A percentile compares a stretch with the other conserved stretches of the same genome.
phyloP scores from a whole-genome alignment of 1,139 yeast genomes.

The Magnusiomyces paraingens region DNA sequence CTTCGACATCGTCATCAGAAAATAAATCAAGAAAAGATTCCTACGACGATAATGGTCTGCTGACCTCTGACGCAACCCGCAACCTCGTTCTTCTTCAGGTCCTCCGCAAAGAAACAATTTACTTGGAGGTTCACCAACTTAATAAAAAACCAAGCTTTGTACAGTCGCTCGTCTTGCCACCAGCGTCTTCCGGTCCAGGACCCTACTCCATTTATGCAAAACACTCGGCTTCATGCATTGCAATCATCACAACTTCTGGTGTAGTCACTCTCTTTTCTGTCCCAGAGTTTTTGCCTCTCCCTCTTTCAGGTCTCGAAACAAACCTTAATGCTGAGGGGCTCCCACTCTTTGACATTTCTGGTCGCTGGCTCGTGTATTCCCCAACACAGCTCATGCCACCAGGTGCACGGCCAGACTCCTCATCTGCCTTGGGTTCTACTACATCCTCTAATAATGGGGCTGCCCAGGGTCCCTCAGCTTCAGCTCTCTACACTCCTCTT shows the following conservation, averaged over 20 bases:
- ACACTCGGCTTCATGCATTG: constrained; percentile 15
- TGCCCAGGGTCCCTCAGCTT: not conserved
- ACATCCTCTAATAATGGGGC: not conserved
- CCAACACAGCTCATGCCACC: constrained; percentile 16
- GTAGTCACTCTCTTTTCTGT: constrained; percentile 20
- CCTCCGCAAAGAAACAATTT: constrained; percentile 15
- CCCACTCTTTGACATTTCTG: constrained; percentile 25
- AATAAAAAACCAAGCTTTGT: constrained; percentile 16
- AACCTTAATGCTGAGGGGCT: constrained; percentile 20
- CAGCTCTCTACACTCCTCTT: constrained; percentile 22
- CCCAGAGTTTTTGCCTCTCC: constrained; percentile 17
- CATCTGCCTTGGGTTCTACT: constrained; percentile 3
- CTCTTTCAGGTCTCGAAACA: constrained; percentile 24
- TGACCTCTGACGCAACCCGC: constrained; percentile 7
- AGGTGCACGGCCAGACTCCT: not conserved
- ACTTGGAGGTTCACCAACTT: constrained; percentile 21
- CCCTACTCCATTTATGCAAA: constrained; percentile 19
- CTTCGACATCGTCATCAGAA: not conserved
- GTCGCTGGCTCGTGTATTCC: constrained; percentile 26
- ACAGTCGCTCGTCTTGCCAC: constrained; percentile 23
- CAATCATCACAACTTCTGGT: constrained; percentile 22
- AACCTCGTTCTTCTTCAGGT: constrained; percentile 20
- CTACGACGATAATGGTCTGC: constrained; percentile 1
- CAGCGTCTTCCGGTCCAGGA: constrained; percentile 24
- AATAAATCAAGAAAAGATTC: not conserved